Evolutionary conservation across 495 filamentous ascomycete genomes (phyloP), one percentile per base, ranked within the genome.

Genomic region (Achaetomiella virescens): DNA sequence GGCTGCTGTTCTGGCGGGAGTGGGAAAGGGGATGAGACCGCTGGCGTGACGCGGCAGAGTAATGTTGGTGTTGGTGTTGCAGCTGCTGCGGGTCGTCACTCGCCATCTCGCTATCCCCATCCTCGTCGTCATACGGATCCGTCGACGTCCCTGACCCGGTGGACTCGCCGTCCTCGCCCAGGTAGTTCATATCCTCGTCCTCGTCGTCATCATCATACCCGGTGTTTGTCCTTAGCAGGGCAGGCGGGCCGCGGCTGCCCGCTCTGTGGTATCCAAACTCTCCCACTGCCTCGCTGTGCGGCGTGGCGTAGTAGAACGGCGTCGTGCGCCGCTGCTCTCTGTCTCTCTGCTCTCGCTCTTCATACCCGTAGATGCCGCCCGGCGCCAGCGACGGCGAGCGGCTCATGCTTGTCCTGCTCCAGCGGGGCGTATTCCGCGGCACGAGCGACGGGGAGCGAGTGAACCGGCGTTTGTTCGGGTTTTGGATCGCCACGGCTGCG

Each of bases 301-400:
- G 81, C 7, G 81, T 84, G 1, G 76, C 77, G 44, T 77, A 78
- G 43, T 71, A 80, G 44, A 72, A 75, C 2, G 76, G 78, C 0
- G 79, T 81, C 3, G 69, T 72, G 11, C 11, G 33, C 25, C 67
- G 66, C 24, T 76, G 66, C 38, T 64, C 62, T 22, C 60, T 29
- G 42, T 46, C n/a, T 1, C 44, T 11, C 2, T 49, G 60, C 5
- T 66, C 62, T 1, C 47, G 52, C 3, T 59, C 58, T 14, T 68
- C 65, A 8, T 56, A 52, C 17, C 46, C 57, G n/a, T 52, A 55
- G 18, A 37, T 20, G n/a, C 55, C 49, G 14, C 45, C 54, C 7
- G 64, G 58, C 10, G 61, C 59, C 7, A 67, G 55, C 2, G 69
- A 66, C 4, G 67, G 65, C 24, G 65, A 66, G 17, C 66, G 67